phyloP scores from a whole-genome alignment of 1,139 yeast species.

The Yamadazyma blattariae region DNA sequence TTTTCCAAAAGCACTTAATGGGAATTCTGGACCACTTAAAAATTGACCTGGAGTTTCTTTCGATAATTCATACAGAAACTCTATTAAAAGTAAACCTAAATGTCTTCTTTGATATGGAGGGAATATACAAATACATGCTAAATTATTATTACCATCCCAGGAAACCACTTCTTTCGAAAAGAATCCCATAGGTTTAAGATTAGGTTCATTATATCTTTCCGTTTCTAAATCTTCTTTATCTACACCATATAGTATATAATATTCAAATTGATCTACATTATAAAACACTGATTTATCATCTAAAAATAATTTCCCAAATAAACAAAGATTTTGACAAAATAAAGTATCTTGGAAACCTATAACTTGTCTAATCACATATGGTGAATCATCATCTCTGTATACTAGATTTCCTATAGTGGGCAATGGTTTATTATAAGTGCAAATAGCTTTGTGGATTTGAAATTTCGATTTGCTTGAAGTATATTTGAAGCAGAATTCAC shows the following conservation, averaged over 20 bases:
- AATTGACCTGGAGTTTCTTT: slow-evolving; percentile 43
- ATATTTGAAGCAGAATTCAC: slow-evolving; percentile 84
- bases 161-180: slow-evolving; percentile 85
- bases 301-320: slow-evolving; percentile 85
- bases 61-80: slow-evolving; percentile 77
- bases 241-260: slow-evolving; percentile 65
- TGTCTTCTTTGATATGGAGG: slow-evolving; percentile 87
- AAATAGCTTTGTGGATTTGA: slow-evolving; percentile 41
- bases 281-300: slow-evolving; percentile 89
- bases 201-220: slow-evolving; percentile 7
- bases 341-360: slow-evolving; percentile 61
- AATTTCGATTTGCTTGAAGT: slow-evolving; percentile 43
- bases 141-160: slow-evolving; percentile 74
- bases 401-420: slow-evolving; percentile 61
- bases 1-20: slow-evolving; percentile 79
- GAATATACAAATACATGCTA: slow-evolving; percentile 86
- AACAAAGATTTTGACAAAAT: slow-evolving; percentile 77
- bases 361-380: slow-evolving; percentile 54
- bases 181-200: slow-evolving; percentile 73
- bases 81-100: slow-evolving; percentile 76
- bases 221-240: slow-evolving; percentile 21
- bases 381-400: slow-evolving; percentile 57
- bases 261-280: slow-evolving; percentile 74
- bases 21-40: slow-evolving; percentile 87
- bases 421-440: slow-evolving; percentile 34